Conservation (phyloP, 371 early-diverging fungal genomes). For the Entomophthora muscae region DNA sequence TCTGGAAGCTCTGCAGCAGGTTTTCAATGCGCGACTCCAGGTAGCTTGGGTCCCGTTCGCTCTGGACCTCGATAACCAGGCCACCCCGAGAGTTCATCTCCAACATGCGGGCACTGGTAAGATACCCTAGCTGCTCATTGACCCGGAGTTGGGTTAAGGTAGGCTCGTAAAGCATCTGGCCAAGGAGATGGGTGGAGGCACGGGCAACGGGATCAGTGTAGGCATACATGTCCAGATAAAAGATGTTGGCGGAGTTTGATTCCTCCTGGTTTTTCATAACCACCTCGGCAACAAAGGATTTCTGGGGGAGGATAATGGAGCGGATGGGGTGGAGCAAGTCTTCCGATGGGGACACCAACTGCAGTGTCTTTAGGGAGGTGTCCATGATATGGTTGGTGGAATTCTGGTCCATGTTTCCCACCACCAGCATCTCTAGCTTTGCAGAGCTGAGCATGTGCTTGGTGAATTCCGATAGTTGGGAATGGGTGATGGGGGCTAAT, state of each 20-base stretch:
- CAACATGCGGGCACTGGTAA: constrained; percentile 45
- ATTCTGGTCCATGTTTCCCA: too few species aligned
- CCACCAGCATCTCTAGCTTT: too few species aligned
- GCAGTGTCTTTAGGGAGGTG: too few species aligned
- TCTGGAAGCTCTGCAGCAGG: constrained; percentile 37
- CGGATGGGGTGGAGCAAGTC: too few species aligned
- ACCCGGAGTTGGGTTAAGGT: constrained; percentile 85
- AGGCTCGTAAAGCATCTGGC: constrained; percentile 68
- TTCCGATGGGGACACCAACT: too few species aligned
- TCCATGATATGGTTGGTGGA: too few species aligned
- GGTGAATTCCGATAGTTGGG: too few species aligned
- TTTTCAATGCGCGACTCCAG: constrained; percentile 61
- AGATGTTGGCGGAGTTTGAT: neutral
- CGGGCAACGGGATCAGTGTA: too few species aligned
- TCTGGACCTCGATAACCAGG: constrained; percentile 62
- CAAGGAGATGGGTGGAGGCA: constrained; percentile 36
- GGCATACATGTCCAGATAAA: neutral
- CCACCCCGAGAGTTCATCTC: constrained; percentile 15
- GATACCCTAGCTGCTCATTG: constrained; percentile 72
- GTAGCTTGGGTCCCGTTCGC: constrained; percentile 68
- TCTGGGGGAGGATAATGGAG: too few species aligned
- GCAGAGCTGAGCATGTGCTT: too few species aligned
- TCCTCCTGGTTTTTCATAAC: constrained; percentile 24
- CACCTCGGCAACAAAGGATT: too few species aligned
- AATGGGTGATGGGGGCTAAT: too few species aligned